These are phyloP conservation scores for Fusarium fracticaudum DNA, from an alignment of 2,329 filamentous ascomycete species.

Conservation along the genomic window DNA sequence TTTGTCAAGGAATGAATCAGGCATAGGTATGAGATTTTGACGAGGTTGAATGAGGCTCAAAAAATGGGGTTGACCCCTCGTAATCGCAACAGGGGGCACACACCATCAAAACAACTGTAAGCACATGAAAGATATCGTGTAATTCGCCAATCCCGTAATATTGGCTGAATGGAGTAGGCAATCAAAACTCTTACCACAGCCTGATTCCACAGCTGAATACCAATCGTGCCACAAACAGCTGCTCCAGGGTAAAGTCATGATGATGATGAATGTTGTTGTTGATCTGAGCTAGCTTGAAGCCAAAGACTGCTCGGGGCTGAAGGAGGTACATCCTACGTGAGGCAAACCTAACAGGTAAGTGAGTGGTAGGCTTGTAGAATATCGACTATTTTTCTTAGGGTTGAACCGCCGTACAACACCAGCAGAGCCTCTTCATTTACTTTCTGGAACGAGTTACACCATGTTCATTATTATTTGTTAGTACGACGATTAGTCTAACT, in stretches of 20 bases:
- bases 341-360: too few species aligned
- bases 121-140: neutral
- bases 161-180: neutral
- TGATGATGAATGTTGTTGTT: neutral
- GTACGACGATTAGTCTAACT: neutral
- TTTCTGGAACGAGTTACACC: neutral
- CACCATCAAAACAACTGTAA: neutral
- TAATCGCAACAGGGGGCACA: neutral
- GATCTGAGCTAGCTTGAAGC: neutral
- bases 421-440: conserved; percentile 1
- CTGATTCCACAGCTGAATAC: neutral
- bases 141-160: neutral
- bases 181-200: neutral
- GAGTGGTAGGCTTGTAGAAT: neutral
- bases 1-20: neutral
- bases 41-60: neutral
- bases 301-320: neutral
- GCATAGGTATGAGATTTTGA: neutral
- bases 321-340: neutral
- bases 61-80: neutral
- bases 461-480: neutral
- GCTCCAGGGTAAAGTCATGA: neutral
- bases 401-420: neutral
- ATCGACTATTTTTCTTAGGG: neutral
- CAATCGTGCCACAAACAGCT: neutral